Evolutionary conservation across 1,139 yeast genomes (phyloP), one percentile per base, ranked within the genome.

Genomic region (Protomyces pachydermus): DNA sequence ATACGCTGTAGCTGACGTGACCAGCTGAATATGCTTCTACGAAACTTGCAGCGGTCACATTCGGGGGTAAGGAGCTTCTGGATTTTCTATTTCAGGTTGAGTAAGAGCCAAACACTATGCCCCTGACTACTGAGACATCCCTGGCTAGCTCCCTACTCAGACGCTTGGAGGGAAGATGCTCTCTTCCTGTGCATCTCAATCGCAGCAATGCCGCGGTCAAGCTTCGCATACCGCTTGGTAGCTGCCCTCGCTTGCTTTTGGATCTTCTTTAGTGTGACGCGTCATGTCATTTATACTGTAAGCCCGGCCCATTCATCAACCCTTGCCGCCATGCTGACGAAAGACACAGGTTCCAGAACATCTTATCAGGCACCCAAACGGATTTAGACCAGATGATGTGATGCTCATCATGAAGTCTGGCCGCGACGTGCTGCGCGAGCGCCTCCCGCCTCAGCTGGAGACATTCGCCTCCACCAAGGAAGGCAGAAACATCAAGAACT

Each of bases 351-450:
- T 42, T 9, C 48, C 48, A n/a, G 10, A 42, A 10, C 48, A 42
- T n/a, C 12, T 42, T 3, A n/a, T 18, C 12, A 42, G 9, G 2
- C 20, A n/a, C 18, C 25, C 23, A 8, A n/a, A 42, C 8, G 25
- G 25, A 3, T 16, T 42, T 9, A n/a, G 23, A 5, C 48, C 48
- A 42, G 42, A 32, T 34, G 56, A 58, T 6, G 56, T 58, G 20
- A 50, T 52, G 20, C 53, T 58, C 34, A 52, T 58, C 25, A 34
- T 58, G 38, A 58, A 58, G 53, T 20, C 62, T 18, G 62, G 62
- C 14, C 56, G 25, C n/a, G 38, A 50, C 3, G 52, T 51, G 14
- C 52, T 48, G 12, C 34, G 51, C 5, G 62, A 58, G 35, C 51
- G 62, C 16, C 42, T 58, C 16, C 34, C 38, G n/a, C 51, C 62